These are phyloP conservation scores for Chloropicon primus DNA, from an alignment of 139 green algal species.

Conservation along the genomic window DNA sequence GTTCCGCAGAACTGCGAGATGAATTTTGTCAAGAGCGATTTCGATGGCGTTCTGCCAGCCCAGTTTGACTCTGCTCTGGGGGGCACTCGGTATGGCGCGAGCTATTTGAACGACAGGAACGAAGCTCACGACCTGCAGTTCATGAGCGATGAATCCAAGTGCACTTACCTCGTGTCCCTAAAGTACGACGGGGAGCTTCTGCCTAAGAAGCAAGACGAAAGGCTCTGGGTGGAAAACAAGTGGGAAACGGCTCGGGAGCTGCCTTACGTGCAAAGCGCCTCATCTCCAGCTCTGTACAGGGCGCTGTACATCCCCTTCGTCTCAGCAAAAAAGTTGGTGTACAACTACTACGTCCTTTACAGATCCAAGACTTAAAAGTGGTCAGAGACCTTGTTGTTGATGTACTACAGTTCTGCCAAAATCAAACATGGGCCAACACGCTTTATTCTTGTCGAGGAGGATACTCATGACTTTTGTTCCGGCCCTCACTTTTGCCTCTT, in stretches of 20 bases:
- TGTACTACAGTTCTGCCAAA: too few relatives aligned
- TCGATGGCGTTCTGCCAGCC: constrained; percentile 31
- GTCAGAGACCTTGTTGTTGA: background rate
- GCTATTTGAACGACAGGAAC: constrained; percentile 43
- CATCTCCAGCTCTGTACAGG: constrained; percentile 12
- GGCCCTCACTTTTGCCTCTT: constrained; percentile 85
- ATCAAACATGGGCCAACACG: too few relatives aligned
- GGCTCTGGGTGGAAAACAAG: too few relatives aligned
- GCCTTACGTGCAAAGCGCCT: background rate
- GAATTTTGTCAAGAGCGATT: constrained; percentile 52
- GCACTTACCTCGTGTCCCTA: background rate
- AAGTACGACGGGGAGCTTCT: background rate
- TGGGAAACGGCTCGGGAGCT: background rate
- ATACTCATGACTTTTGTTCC: too few relatives aligned
- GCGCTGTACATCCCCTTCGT: constrained; percentile 39
- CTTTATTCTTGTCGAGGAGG: too few relatives aligned
- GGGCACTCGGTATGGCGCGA: constrained; percentile 33
- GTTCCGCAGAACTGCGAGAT: constrained; percentile 46
- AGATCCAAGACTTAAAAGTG: background rate
- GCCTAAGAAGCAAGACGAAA: background rate
- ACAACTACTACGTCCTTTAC: constrained; percentile 19
- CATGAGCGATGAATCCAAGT: background rate
- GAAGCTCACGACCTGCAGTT: constrained; percentile 15
- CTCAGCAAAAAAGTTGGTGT: constrained; percentile 12
- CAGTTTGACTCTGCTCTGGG: constrained; percentile 18